Base-by-base conservation (phyloP, 1,139 yeast genomes). In the Taphrina pruni region DNA sequence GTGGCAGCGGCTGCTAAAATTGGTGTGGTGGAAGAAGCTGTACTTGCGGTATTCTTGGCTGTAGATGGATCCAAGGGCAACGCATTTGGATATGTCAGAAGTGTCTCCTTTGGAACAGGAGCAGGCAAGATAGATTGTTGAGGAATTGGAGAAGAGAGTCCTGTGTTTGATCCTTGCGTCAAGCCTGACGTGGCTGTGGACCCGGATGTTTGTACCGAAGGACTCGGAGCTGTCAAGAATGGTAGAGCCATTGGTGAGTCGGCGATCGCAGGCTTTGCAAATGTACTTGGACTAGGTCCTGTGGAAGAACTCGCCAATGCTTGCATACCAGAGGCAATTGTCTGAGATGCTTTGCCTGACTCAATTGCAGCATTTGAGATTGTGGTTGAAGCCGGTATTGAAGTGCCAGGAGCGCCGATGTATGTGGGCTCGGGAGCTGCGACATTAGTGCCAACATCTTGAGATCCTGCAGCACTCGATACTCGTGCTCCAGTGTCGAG, bases 321-420 rank as follows among this genome's bases (percentile, higher is more conserved):
- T n/a, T 45, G 48, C 20, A 45, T 17, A 6, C 20, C 20, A 8
- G 43, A 9, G 14, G 43, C 43, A 39, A 39, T 1, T 1, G 43
- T 2, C 14, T 39, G 14, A 9, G 43, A 39, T 11, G 43, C 43
- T 11, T 14, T 14, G 43, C 43, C 14, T 9, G 43, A 14, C 43
- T 2, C 14, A 14, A 6, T 39, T 39, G 43, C 11, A 39, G 11
- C 43, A 14, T 14, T 39, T 14, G 43, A 2, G 11, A 14, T 39
- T 9, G 43, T 39, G 6, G 43, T 11, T 14, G 48, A 45, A 14
- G 20, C 14, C 11, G 6, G 14, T 9, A 6, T 14, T 2, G 43
- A 39, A 46, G 51, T 46, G 20, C 21, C 36, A 11, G 54, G 54
- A 7, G 54, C 54, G n/a, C 54, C 54, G 36, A 50, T 50, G 36